Conservation (phyloP, 2,329 filamentous ascomycete species). For the Penicillium sp. region DNA sequence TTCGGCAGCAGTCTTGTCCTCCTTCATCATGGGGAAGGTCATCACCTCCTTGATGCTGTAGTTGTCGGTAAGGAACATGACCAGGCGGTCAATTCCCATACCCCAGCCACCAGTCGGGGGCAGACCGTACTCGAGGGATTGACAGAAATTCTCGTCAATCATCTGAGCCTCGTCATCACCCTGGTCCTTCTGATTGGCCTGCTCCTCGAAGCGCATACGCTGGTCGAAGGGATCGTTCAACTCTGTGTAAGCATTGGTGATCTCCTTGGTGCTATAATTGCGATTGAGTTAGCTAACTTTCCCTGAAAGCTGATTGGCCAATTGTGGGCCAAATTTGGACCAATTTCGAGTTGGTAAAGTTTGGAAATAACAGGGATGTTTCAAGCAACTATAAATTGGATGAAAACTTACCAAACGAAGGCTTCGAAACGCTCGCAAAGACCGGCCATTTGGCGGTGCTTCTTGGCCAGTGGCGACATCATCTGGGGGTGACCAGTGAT, state of each 20-base stretch:
- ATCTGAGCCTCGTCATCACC: slow-evolving; percentile 96
- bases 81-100: slow-evolving; percentile 89
- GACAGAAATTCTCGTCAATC: slow-evolving; percentile 94
- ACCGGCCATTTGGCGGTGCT: slow-evolving; percentile 76
- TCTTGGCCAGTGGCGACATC: slow-evolving; percentile 97
- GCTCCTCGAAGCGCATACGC: slow-evolving; percentile 87
- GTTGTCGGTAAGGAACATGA: slow-evolving; percentile 95
- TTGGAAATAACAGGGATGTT: neutral
- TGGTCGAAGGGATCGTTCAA: slow-evolving; percentile 97
- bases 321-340: neutral
- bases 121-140: slow-evolving; percentile 82
- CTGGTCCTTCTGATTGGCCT: slow-evolving; percentile 91
- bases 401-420: slow-evolving; percentile 63
- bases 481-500: slow-evolving; percentile 80
- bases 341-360: neutral
- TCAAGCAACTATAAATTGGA: neutral
- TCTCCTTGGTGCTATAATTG: slow-evolving; percentile 61
- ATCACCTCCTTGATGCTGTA: slow-evolving; percentile 96
- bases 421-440: slow-evolving; percentile 97
- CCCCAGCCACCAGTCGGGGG: slow-evolving; percentile 96
- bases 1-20: slow-evolving; percentile 59
- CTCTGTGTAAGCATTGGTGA: slow-evolving; percentile 95
- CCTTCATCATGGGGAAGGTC: slow-evolving; percentile 98
- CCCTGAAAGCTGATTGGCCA: neutral
- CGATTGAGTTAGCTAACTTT: neutral